Percentiles rank a stretch among this genome's conserved stretches.
phyloP scores from a whole-genome alignment of 345 rosid species.

The Populus davidiana region DNA sequence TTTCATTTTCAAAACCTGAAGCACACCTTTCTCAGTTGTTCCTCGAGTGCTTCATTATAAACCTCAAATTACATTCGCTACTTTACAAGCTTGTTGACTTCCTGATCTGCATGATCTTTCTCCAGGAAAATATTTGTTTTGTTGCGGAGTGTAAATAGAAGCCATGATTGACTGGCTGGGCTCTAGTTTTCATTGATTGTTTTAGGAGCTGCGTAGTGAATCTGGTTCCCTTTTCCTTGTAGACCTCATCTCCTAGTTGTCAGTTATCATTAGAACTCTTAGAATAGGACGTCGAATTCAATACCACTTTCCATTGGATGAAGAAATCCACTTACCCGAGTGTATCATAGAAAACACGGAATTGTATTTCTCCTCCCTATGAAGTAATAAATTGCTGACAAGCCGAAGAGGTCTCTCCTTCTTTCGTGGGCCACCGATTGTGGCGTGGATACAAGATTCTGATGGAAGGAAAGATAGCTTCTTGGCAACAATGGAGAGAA shows the following conservation, averaged over 20 bases:
- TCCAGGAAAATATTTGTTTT: slow-evolving; percentile 27
- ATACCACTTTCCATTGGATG: slow-evolving; percentile 8
- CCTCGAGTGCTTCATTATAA: neutral
- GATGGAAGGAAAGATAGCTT: slow-evolving; percentile 19
- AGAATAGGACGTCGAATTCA: slow-evolving; percentile 11
- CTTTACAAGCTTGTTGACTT: neutral
- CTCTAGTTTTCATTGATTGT: slow-evolving; percentile 19
- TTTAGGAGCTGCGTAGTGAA: slow-evolving; percentile 5
- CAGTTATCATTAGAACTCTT: neutral
- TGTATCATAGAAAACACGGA: slow-evolving; percentile 2
- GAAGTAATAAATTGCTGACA: slow-evolving; percentile 12
- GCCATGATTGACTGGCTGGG: slow-evolving; percentile 23
- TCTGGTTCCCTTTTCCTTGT: slow-evolving; percentile 18
- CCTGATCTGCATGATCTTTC: slow-evolving; percentile 4
- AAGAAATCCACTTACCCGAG: slow-evolving; percentile 12
- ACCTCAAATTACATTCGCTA: neutral
- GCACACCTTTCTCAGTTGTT: neutral
- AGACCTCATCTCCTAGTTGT: slow-evolving; percentile 14
- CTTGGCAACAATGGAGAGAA: slow-evolving; percentile 12
- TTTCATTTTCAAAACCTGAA: too few relatives aligned
- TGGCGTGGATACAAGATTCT: slow-evolving; percentile 11
- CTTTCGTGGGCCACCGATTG: neutral
- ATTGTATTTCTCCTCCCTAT: neutral
- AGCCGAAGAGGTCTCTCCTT: slow-evolving; percentile 1
- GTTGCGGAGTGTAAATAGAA: slow-evolving; percentile 27